Base-by-base conservation (phyloP, 305 asterid genomes). In the Plantago coronopus region DNA sequence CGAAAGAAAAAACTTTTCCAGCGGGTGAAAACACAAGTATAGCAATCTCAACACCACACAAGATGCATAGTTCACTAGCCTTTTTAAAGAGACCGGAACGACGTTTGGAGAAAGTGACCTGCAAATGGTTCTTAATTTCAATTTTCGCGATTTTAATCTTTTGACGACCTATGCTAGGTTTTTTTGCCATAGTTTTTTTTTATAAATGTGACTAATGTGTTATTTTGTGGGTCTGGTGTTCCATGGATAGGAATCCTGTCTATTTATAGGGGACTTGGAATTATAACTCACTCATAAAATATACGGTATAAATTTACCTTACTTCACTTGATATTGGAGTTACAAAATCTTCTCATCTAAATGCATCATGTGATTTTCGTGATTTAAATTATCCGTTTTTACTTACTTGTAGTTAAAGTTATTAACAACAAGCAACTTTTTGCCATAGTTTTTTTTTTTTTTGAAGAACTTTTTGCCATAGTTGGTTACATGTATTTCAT, bases 61-160 rank as follows among this genome's bases (percentile, higher is more conserved):
- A 74, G 0, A 83, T 88, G 83, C 88, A 82, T 2, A 88, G 80
- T 58, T 88, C 94, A 20, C 90, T 85, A 0, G 96, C 96, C 38
- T 88, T 88, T 47, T 91, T 91, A 79, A 83, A 88, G 0, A 91
- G 78, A 1, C 96, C 94, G 0, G 84, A 67, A 1, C 95, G 81
- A 0, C 94, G 81, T 19, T 85, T 88, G 16, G 95, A 83, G 64
- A 91, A 88, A 0, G 96, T 85, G 0, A 91, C 96, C 25, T 81
- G 91, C 0, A 85, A 76, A 63, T 88, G 89, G 40, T 74, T 86
- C 48, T 83, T 82, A 0, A 76, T 78, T 67, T 86, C 84, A 17
- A 88, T 84, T 72, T 86, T 88, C 17, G 79, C 78, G 27, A 88
- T 88, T 37, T 83, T 83, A 67, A 90, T 88, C 84, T 85, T 90